Conservation (phyloP, 2,329 filamentous ascomycete genomes). For the Aspergillus proliferans region DNA sequence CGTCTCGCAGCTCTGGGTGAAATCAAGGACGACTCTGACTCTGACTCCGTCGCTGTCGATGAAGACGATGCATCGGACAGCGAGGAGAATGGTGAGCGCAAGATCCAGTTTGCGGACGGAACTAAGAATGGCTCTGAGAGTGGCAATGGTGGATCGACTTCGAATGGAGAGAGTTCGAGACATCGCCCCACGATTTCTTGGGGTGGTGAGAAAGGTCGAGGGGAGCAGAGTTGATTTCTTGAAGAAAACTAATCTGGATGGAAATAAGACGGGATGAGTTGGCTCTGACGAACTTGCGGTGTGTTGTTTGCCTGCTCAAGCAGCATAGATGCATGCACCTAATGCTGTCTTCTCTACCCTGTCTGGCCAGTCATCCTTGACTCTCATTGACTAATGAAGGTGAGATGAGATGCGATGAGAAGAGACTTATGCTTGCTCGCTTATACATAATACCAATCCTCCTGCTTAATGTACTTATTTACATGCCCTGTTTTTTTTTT, state of each 20-base stretch:
- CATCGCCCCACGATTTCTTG: constrained; percentile 34
- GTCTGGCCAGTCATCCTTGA: too few species aligned
- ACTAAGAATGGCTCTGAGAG: constrained; percentile 19
- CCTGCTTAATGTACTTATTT: too few species aligned
- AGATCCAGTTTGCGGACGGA: constrained; percentile 30
- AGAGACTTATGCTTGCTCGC: too few species aligned
- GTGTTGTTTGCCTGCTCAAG: too few species aligned
- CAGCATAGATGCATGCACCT: too few species aligned
- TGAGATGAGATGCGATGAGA: too few species aligned
- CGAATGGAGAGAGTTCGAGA: constrained; percentile 8
- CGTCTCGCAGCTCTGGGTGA: constrained; percentile 41
- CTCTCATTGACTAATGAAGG: too few species aligned
- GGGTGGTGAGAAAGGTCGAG: constrained; percentile 36
- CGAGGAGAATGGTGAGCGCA: constrained; percentile 19
- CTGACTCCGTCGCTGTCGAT: constrained; percentile 8
- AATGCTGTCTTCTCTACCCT: too few species aligned
- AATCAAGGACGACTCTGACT: constrained; percentile 20
- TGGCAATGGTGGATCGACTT: constrained; percentile 6
- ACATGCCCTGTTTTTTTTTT: too few species aligned
- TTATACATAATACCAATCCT: too few species aligned
- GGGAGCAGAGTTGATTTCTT: neutral
- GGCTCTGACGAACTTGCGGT: too few species aligned
- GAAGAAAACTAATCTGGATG: neutral
- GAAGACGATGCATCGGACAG: constrained; percentile 13
- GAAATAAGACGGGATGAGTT: neutral